Percentiles rank a stretch among this genome's conserved stretches.
Evolutionary conservation across 2,329 filamentous ascomycete species (phyloP).

Genomic region (Exutisphaerella laricina): DNA sequence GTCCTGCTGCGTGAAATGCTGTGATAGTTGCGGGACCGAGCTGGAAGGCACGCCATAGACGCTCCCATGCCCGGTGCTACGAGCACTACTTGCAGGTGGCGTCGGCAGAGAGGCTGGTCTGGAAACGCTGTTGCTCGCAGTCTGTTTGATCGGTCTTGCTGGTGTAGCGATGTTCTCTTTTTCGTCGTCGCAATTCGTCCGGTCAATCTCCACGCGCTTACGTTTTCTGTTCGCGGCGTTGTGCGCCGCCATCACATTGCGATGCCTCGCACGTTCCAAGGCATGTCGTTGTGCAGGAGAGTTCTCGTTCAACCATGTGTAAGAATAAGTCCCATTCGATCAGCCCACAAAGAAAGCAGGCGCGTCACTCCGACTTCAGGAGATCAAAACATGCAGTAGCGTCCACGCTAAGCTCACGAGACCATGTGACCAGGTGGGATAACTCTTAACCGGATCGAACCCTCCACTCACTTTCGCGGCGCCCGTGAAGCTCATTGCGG

Average conservation of each 20-base stretch:
- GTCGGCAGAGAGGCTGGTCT: constrained; percentile 2
- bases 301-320: no score
- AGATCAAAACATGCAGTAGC: no score
- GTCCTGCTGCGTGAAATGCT: constrained; percentile 17
- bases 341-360: no score
- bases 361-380: no score
- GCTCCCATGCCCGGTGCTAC: constrained; percentile 5
- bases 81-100: constrained; percentile 13
- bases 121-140: constrained; percentile 1
- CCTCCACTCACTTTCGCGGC: no score
- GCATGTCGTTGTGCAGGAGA: no score
- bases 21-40: not conserved
- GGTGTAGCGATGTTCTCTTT: constrained; percentile 6
- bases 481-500: no score
- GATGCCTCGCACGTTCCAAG: no score
- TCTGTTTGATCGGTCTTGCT: constrained; percentile 1
- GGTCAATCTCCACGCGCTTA: constrained; percentile 21
- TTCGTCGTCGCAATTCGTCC: constrained; percentile 19
- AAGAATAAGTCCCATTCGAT: no score
- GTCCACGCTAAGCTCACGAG: no score
- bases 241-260: not conserved
- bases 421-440: no score
- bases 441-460: no score
- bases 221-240: constrained; percentile 15
- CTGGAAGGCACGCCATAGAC: constrained; percentile 9